phyloP scores from a whole-genome alignment of 2,329 filamentous ascomycete species.

The Xylariales sp. region DNA sequence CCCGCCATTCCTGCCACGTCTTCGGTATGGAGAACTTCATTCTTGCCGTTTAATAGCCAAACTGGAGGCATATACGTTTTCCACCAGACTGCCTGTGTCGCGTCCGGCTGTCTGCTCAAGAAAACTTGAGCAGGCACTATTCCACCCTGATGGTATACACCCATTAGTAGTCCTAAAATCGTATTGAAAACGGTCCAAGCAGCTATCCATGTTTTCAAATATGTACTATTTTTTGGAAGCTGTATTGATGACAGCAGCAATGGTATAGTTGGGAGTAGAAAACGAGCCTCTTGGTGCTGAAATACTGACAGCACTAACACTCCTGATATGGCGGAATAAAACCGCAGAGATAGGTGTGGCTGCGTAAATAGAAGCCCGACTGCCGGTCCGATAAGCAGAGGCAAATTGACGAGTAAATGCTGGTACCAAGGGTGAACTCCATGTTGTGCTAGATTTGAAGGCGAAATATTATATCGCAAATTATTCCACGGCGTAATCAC shows the following conservation, averaged over 20 bases:
- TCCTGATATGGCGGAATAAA: constrained; percentile 80
- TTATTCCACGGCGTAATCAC: constrained; percentile 84
- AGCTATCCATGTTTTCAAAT: constrained; percentile 66
- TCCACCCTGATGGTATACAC: constrained; percentile 84
- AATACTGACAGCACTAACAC: constrained; percentile 77
- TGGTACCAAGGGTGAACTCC: constrained; percentile 84
- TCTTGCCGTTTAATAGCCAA: constrained; percentile 83
- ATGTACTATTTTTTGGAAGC: constrained; percentile 66
- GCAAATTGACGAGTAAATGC: constrained; percentile 77
- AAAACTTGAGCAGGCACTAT: constrained; percentile 81
- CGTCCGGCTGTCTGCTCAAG: constrained; percentile 75
- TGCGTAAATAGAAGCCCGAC: constrained; percentile 68
- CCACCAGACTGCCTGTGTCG: constrained; percentile 82
- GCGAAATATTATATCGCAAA: constrained; percentile 77
- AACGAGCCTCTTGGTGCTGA: constrained; percentile 83
- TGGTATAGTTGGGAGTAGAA: constrained; percentile 79
- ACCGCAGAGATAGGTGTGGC: constrained; percentile 68
- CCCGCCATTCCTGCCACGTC: constrained; percentile 81
- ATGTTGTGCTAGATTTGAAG: constrained; percentile 78
- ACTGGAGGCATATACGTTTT: constrained; percentile 86
- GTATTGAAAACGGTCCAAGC: constrained; percentile 78
- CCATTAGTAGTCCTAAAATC: constrained; percentile 77
- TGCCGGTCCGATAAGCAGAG: constrained; percentile 78
- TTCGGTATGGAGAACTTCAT: constrained; percentile 74
- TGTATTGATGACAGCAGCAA: constrained; percentile 80